These are phyloP conservation scores for Protea cynaroides DNA, from an alignment of 164 flowering plant species.

Conservation along the genomic window DNA sequence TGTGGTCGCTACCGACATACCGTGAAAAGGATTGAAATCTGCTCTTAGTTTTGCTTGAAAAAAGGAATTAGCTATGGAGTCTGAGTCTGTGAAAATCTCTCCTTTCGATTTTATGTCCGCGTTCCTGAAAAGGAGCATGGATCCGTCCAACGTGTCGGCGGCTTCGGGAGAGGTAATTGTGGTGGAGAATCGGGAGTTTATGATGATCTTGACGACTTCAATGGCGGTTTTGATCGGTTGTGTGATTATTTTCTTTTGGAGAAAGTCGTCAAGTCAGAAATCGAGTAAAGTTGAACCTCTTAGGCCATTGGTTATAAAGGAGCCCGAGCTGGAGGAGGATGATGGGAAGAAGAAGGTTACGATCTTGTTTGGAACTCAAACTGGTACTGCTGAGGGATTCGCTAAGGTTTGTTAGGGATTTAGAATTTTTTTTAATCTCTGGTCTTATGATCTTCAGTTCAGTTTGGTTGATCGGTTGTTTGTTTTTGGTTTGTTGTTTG, in stretches of 20 bases:
- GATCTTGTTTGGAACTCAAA: constrained; percentile 88
- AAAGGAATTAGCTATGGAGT: constrained; percentile 14
- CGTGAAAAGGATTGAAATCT: background rate
- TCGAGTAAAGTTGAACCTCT: constrained; percentile 30
- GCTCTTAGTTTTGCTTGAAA: background rate
- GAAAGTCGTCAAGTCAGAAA: constrained; percentile 36
- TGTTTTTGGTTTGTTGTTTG: too few species aligned
- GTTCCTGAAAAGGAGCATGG: constrained; percentile 41
- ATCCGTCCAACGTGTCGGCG: constrained; percentile 33
- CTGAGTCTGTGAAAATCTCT: constrained; percentile 45
- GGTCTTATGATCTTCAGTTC: background rate
- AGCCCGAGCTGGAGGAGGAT: constrained; percentile 53
- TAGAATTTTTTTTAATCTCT: background rate
- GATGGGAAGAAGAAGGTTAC: constrained; percentile 82
- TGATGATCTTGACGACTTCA: constrained; percentile 65
- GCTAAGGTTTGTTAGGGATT: constrained; percentile 58
- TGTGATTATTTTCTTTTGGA: constrained; percentile 48
- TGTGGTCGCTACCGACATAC: background rate
- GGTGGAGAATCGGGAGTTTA: constrained; percentile 54
- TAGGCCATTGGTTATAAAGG: constrained; percentile 40
- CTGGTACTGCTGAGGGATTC: constrained; percentile 99
- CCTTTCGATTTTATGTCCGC: constrained; percentile 66
- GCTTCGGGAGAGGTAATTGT: constrained; percentile 32
- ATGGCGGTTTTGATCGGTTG: constrained; percentile 75
- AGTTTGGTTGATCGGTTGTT: background rate